Percentiles rank a stretch among this genome's conserved stretches.
Evolutionary conservation across 768 basidiomycete genomes (phyloP).

Genomic region (Agaricus blazei): DNA sequence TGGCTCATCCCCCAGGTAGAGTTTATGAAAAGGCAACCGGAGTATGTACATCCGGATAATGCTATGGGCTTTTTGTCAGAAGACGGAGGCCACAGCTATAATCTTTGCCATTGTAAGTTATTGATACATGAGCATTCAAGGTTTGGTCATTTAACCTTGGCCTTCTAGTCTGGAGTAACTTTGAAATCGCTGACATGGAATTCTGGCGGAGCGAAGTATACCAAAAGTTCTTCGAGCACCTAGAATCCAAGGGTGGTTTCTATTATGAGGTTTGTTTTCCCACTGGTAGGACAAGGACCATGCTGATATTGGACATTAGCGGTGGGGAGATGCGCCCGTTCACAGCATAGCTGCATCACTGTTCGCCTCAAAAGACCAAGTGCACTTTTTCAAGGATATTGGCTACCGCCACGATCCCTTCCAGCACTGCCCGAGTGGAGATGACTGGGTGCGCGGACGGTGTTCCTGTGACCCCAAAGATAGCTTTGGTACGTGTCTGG

Average conservation of each 20-base stretch:
- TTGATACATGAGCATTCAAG: not conserved
- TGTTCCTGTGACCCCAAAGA: conserved; percentile 72
- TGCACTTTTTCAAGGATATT: conserved; percentile 82
- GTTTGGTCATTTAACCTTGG: not conserved
- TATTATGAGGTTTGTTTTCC: conserved; percentile 76
- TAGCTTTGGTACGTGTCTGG: conserved; percentile 55
- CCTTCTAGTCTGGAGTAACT: conserved; percentile 79
- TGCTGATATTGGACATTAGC: conserved; percentile 25
- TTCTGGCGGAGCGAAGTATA: conserved; percentile 88
- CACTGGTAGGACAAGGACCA: not conserved
- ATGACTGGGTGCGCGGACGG: conserved; percentile 49
- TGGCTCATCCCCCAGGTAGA: conserved; percentile 32
- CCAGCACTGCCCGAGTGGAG: conserved; percentile 66
- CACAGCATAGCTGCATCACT: conserved; percentile 80
- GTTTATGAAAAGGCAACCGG: conserved; percentile 60
- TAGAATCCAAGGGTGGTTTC: conserved; percentile 83
- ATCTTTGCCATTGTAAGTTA: conserved; percentile 60
- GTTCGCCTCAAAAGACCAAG: conserved; percentile 66
- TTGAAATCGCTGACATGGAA: conserved; percentile 87
- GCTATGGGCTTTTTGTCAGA: conserved; percentile 73
- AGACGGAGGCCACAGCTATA: conserved; percentile 59
- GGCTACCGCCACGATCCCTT: conserved; percentile 81
- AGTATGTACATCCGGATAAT: conserved; percentile 58
- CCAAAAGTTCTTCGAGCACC: conserved; percentile 73
- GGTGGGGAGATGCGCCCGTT: conserved; percentile 77